Conservation (phyloP, 257 asterid genomes). For the Solanum clarkiae region DNA sequence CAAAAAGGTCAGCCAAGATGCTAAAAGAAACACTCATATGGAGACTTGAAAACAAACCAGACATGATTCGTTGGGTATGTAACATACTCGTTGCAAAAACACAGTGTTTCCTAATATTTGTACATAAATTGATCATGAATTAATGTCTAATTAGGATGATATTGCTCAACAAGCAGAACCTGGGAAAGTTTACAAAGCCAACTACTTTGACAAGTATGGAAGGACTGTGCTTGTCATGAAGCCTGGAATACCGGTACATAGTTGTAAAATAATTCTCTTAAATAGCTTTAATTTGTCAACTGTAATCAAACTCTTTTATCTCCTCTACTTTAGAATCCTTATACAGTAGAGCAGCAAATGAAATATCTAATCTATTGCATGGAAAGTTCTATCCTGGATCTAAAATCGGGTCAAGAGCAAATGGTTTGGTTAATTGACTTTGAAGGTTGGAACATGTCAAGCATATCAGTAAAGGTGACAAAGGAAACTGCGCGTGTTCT, state of each 20-base stretch:
- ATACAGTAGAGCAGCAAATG: conserved; percentile 36
- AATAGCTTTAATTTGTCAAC: neutral
- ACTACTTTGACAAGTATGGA: conserved; percentile 35
- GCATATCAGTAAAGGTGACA: conserved; percentile 41
- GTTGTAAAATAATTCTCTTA: neutral
- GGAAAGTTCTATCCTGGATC: conserved; percentile 47
- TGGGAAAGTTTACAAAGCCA: conserved; percentile 47
- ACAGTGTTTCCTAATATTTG: neutral
- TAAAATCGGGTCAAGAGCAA: conserved; percentile 38
- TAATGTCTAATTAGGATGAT: conserved; percentile 23
- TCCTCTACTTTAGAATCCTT: conserved; percentile 26
- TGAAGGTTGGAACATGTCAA: conserved; percentile 36
- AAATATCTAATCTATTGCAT: conserved; percentile 47
- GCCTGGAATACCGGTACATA: conserved; percentile 45
- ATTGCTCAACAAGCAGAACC: conserved; percentile 45
- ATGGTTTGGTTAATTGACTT: conserved; percentile 70
- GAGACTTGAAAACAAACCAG: conserved; percentile 49
- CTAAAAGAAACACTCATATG: conserved; percentile 49
- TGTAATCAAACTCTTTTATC: neutral
- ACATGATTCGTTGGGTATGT: conserved; percentile 46
- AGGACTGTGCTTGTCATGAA: conserved; percentile 56
- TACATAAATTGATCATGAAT: neutral
- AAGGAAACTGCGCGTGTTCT: conserved; percentile 43
- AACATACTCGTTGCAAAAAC: neutral
- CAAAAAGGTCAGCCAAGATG: conserved; percentile 44